Base-by-base conservation (phyloP, 768 basidiomycete genomes). In the Erythrobasidium yunnanense region DNA sequence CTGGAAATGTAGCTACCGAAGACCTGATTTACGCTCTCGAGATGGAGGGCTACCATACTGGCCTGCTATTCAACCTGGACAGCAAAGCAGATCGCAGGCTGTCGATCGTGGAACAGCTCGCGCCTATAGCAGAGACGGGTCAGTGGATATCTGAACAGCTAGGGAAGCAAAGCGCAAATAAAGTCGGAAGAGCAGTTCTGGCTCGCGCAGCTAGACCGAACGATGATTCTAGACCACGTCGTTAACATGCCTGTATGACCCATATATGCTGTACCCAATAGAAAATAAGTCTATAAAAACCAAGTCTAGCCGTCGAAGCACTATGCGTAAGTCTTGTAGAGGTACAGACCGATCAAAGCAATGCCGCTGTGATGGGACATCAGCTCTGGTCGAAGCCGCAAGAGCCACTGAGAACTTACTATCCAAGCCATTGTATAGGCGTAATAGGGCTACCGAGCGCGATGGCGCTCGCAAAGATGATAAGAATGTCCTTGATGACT, bases 1-100 rank as follows among this genome's bases (percentile, higher is more conserved):
- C 90, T 0, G 92, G 93, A 17, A 95, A 95, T 71, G 88, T 95
- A 18, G 85, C 90, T 0, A 96, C 93, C 0, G 92, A 97, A 69
- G 80, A 70, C 65, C 50, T 74, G 71, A 88, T 93, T 70, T 90
- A 95, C 69, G 86, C 87, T 0, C 80, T 97, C 6, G 81, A 80
- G 70, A 84, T 77, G 55, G 85, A 84, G 8, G 79, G 77, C 4
- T 78, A 78, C 50, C 84, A 83, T 74, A 81, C 78, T 2, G 83
- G 83, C 30, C 30, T 51, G 13, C 1, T 63, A 4, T 13, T 29
- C 7, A 8, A 52, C 11, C 29, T 27, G 13, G 7, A 18, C 6
- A 4, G 5, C 4, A 49, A 49, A 4, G 49, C 27, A 4, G 46
- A 51, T 5, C 45, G 52, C 11, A 2, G 49, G 11, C 32, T 30